Percentiles rank a stretch among this genome's conserved stretches.
Conservation (phyloP, 192 early-diverging fungal species). For the Funneliformis mosseae region DNA sequence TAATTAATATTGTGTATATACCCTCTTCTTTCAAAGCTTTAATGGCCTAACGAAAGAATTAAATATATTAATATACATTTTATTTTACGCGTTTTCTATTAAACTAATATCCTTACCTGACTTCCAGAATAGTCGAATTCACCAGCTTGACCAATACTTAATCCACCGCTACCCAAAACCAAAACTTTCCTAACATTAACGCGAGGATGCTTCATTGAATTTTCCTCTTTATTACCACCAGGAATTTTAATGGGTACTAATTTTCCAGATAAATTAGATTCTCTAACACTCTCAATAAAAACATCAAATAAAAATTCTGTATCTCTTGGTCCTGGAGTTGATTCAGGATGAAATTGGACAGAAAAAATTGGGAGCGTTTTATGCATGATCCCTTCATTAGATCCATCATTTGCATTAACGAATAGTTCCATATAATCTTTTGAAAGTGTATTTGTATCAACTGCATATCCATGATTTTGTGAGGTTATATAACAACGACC, state of each 20-base stretch:
- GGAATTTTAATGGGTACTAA: slow-evolving; percentile 78
- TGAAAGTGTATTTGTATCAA: slow-evolving; percentile 79
- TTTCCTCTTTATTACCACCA: slow-evolving; percentile 51
- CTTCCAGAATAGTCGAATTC: slow-evolving; percentile 98
- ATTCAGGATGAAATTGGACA: slow-evolving; percentile 99
- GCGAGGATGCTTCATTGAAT: slow-evolving; percentile 43
- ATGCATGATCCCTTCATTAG: slow-evolving; percentile 98
- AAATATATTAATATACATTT: not conserved
- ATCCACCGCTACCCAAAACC: slow-evolving; percentile 92
- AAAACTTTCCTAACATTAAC: slow-evolving; percentile 81
- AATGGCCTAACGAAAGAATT: slow-evolving; percentile 73
- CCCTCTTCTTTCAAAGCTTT: slow-evolving; percentile 93
- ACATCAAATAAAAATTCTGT: slow-evolving; percentile 97
- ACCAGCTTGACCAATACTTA: slow-evolving; percentile 96
- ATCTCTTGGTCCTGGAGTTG: slow-evolving; percentile 93
- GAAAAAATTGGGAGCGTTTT: slow-evolving; percentile 89
- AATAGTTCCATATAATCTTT: slow-evolving; percentile 84
- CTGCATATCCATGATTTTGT: slow-evolving; percentile 98
- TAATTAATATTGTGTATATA: slow-evolving; percentile 94
- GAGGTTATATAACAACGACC: slow-evolving; percentile 98
- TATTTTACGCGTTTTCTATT: not conserved
- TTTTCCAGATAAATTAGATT: slow-evolving; percentile 67
- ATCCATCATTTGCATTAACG: slow-evolving; percentile 98
- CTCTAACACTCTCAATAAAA: slow-evolving; percentile 78
- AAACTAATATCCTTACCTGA: not conserved